Evolutionary conservation across 2,329 filamentous ascomycete genomes (phyloP).

Genomic region (Elsinoe arachidis): DNA sequence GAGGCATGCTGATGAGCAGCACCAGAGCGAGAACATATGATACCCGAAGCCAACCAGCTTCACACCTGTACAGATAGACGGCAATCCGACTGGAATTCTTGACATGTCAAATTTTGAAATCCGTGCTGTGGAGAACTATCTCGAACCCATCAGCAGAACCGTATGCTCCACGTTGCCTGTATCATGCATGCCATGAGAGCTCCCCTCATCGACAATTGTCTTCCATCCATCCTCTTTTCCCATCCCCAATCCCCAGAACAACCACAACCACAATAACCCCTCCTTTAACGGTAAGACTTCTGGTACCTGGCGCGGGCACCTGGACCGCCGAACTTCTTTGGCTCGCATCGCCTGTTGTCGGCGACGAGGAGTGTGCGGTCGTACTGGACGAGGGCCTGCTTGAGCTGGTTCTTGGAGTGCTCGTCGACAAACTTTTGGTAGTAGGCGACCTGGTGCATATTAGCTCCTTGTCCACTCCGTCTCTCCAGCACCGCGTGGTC

Average conservation of each 20-base stretch:
- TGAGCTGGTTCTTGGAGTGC: slow-evolving; percentile 99
- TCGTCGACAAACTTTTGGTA: slow-evolving; percentile 99
- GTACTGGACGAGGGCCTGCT: slow-evolving; percentile 92
- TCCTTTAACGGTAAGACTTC: slow-evolving; percentile 93
- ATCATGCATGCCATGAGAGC: slow-evolving; percentile 5
- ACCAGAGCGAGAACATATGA: not conserved
- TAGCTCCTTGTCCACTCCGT: not conserved
- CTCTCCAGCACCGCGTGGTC: not conserved
- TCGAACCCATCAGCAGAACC: slow-evolving; percentile 13
- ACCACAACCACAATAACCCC: slow-evolving; percentile 14
- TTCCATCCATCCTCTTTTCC: slow-evolving; percentile 1
- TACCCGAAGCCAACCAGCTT: slow-evolving; percentile 7
- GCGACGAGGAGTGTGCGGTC: slow-evolving; percentile 96
- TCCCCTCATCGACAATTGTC: not conserved
- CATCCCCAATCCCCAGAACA: slow-evolving; percentile 12
- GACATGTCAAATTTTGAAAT: slow-evolving; percentile 14
- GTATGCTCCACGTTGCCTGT: slow-evolving; percentile 13
- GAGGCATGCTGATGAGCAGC: not conserved
- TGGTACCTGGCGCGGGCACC: slow-evolving; percentile 96
- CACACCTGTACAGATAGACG: not conserved
- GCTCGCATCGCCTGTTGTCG: slow-evolving; percentile 98
- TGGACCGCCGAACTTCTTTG: slow-evolving; percentile 94
- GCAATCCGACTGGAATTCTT: not conserved
- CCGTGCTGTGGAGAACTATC: slow-evolving; percentile 12
- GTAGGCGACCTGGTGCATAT: slow-evolving; percentile 58